Evolutionary conservation across 2,329 filamentous ascomycete species (phyloP).

Genomic region (Penicillium sp.): DNA sequence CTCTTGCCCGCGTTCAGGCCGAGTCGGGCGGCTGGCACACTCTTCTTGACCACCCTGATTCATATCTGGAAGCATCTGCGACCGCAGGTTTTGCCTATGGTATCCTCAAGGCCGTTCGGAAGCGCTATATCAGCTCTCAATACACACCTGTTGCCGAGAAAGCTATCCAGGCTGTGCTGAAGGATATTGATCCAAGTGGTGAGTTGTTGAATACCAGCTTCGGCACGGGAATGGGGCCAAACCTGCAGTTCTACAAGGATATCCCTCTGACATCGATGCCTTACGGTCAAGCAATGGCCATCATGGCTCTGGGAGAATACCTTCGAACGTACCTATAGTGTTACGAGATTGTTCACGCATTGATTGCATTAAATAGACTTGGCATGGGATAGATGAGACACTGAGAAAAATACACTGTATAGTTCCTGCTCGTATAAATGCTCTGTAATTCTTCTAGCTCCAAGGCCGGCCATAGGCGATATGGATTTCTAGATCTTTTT

Average conservation of each 20-base stretch:
- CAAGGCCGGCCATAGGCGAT: not conserved
- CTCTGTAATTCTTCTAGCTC: not conserved
- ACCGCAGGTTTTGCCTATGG: conserved; percentile 82
- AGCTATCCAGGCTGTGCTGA: conserved; percentile 1
- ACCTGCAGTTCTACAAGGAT: conserved; percentile 75
- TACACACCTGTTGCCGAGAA: conserved; percentile 1
- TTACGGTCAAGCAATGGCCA: conserved; percentile 83
- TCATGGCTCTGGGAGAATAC: conserved; percentile 79
- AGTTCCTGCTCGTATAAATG: not conserved
- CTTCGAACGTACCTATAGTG: conserved; percentile 61
- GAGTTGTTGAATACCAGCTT: conserved; percentile 77
- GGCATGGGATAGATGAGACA: not conserved
- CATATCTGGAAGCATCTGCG: conserved; percentile 76
- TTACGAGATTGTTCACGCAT: not conserved
- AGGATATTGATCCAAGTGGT: conserved; percentile 63
- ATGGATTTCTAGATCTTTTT: not conserved
- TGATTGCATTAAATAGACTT: not conserved
- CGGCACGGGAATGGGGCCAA: conserved; percentile 76
- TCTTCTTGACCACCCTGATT: conserved; percentile 71
- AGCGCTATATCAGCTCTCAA: conserved; percentile 65
- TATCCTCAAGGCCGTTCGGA: conserved; percentile 73
- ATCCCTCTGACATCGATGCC: conserved; percentile 80
- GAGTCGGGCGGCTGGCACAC: conserved; percentile 73
- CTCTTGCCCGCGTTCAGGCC: conserved; percentile 64
- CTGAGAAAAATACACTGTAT: not conserved